Conservation (phyloP, 2,329 filamentous ascomycete species). For the Arthrobotrys musiformis region DNA sequence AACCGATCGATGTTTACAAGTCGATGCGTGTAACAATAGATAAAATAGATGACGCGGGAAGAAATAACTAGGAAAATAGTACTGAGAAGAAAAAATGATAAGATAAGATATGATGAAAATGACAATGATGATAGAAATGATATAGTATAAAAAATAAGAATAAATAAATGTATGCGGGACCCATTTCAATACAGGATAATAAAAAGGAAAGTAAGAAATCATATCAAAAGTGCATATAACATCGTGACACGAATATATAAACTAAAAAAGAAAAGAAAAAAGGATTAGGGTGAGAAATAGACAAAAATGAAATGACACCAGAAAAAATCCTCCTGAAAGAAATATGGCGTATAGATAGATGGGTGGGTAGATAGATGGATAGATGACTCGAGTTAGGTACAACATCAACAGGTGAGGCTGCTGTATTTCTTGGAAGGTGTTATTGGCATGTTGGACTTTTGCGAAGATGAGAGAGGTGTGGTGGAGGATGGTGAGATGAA, state of each 20-base stretch:
- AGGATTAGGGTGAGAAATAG: background rate
- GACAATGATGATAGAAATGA: background rate
- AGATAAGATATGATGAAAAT: background rate
- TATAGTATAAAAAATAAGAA: background rate
- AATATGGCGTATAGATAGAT: slow-evolving; percentile 4
- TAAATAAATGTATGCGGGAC: slow-evolving; percentile 16
- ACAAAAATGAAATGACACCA: background rate
- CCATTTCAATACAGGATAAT: slow-evolving; percentile 42
- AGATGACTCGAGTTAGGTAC: slow-evolving; percentile 1
- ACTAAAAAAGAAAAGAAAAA: background rate
- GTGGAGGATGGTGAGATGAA: background rate
- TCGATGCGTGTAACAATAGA: too few species aligned
- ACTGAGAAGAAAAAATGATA: background rate
- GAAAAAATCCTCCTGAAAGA: background rate
- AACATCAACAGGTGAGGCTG: slow-evolving; percentile 16
- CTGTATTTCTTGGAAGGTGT: slow-evolving; percentile 7
- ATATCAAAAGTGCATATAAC: slow-evolving; percentile 7
- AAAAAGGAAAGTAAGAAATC: slow-evolving; percentile 8
- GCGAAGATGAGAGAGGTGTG: too few species aligned
- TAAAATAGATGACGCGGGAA: background rate
- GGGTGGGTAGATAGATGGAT: background rate
- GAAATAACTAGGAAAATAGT: background rate
- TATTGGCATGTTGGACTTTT: slow-evolving; percentile 32
- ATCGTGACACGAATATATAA: slow-evolving; percentile 12
- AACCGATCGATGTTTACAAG: background rate